These are phyloP conservation scores for Aspergillus texensis DNA, from an alignment of 2,329 filamentous ascomycete genomes.

Conservation along the genomic window DNA sequence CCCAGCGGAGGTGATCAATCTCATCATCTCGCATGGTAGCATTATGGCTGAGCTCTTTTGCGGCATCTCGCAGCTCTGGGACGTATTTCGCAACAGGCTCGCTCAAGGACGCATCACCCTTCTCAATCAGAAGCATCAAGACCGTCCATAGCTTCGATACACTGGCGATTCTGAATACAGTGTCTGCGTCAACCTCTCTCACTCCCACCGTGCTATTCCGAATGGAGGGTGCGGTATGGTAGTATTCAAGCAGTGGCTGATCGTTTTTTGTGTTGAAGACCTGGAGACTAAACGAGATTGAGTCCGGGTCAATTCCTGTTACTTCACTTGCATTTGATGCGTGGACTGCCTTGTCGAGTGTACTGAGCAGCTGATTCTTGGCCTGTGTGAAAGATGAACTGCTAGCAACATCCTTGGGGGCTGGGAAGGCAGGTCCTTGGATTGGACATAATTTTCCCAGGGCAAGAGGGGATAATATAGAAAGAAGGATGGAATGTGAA, in stretches of 20 bases:
- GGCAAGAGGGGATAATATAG: background rate
- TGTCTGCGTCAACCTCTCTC: background rate
- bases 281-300: background rate
- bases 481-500: background rate
- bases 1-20: conserved; percentile 44
- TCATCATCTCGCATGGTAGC: conserved; percentile 25
- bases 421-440: background rate
- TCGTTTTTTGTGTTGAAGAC: background rate
- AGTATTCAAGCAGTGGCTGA: background rate
- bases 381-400: background rate
- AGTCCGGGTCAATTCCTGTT: background rate
- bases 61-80: background rate
- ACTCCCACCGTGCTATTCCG: background rate
- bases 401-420: background rate
- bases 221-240: background rate
- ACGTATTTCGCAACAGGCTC: background rate
- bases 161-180: background rate
- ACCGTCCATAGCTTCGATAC: background rate
- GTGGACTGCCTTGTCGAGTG: background rate
- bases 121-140: background rate
- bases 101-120: background rate
- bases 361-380: background rate
- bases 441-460: background rate
- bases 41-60: background rate
- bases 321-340: background rate